Conservation (phyloP, 805 yeast genomes). For the Starmerella floris region DNA sequence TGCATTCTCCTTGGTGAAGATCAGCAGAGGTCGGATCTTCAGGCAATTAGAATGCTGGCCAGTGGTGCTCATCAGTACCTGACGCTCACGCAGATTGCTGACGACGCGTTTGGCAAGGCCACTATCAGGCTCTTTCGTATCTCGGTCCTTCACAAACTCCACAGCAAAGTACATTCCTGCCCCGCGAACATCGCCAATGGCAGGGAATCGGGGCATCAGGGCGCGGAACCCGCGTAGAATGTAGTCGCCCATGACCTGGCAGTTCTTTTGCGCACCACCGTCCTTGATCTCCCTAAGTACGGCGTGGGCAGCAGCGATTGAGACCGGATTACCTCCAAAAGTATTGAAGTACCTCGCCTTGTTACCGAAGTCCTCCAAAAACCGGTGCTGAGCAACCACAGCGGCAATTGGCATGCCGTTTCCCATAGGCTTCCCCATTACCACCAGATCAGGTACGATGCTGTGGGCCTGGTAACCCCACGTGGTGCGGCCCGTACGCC, state of each 20-base stretch:
- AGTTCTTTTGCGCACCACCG: constrained; percentile 5
- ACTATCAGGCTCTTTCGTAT: constrained; percentile 7
- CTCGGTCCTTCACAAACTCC: constrained; percentile 6
- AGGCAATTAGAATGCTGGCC: constrained; percentile 9
- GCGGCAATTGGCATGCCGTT: constrained; percentile 15
- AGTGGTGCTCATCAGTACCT: constrained; percentile 10
- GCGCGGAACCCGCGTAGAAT: constrained; percentile 6
- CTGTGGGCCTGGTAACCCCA: constrained; percentile 16
- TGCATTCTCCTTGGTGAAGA: constrained; percentile 7
- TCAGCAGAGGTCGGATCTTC: constrained; percentile 12
- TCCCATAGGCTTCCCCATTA: constrained; percentile 16
- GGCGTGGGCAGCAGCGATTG: constrained; percentile 14
- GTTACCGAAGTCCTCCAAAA: constrained; percentile 10
- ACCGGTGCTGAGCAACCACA: constrained; percentile 2
- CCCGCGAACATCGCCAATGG: constrained; percentile 12
- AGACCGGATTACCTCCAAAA: constrained; percentile 14
- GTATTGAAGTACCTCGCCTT: constrained; percentile 14
- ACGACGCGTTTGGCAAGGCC: constrained; percentile 8
- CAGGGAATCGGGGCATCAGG: constrained; percentile 1
- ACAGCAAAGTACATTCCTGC: constrained; percentile 15
- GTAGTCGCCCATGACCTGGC: constrained; percentile 5
- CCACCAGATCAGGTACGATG: constrained; percentile 11
- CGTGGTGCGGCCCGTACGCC: constrained; percentile 10
- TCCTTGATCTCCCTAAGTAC: constrained; percentile 6
- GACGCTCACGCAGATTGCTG: constrained; percentile 8